A percentile compares a stretch with the other conserved stretches of the same genome.
Conservation (phyloP, 1,139 yeast genomes). For the Yamadazyma jaroonii region DNA sequence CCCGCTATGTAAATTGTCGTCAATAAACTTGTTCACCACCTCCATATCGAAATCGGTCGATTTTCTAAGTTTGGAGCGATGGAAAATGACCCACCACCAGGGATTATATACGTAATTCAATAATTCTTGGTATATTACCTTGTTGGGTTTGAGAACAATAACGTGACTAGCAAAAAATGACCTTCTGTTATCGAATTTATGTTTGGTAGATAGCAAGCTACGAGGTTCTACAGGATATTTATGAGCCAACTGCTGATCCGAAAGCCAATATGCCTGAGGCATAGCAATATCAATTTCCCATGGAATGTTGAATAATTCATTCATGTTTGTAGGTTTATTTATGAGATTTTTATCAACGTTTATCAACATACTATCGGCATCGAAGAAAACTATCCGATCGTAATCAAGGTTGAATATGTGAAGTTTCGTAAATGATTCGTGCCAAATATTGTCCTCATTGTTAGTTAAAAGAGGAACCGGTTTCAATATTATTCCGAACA, state of each 20-base stretch:
- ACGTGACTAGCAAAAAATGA: slow-evolving; percentile 42
- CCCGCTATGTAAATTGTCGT: slow-evolving; percentile 6
- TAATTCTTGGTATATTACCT: slow-evolving; percentile 24
- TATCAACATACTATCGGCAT: slow-evolving; percentile 41
- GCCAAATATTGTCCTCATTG: slow-evolving; percentile 30
- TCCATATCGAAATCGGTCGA: slow-evolving; percentile 49
- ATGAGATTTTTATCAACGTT: slow-evolving; percentile 9
- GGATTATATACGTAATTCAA: slow-evolving; percentile 29
- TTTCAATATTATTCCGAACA: slow-evolving; percentile 8
- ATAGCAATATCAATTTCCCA: slow-evolving; percentile 26
- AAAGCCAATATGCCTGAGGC: slow-evolving; percentile 42
- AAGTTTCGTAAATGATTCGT: slow-evolving; percentile 53
- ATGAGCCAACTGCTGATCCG: slow-evolving; percentile 8
- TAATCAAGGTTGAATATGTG: slow-evolving; percentile 51
- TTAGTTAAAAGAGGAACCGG: slow-evolving; percentile 5
- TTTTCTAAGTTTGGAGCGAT: slow-evolving; percentile 20
- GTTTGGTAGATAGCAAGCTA: slow-evolving; percentile 23
- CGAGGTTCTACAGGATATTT: slow-evolving; percentile 13
- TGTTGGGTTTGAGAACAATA: slow-evolving; percentile 45
- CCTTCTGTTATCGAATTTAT: slow-evolving; percentile 27
- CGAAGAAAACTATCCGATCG: slow-evolving; percentile 36
- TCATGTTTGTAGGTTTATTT: slow-evolving; percentile 19
- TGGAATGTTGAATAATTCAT: slow-evolving; percentile 33
- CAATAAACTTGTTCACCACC: slow-evolving; percentile 35
- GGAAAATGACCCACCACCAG: slow-evolving; percentile 27